Evolutionary conservation across 805 yeast species (phyloP), one percentile per base, ranked within the genome.

Genomic region (Candida krabiensis): DNA sequence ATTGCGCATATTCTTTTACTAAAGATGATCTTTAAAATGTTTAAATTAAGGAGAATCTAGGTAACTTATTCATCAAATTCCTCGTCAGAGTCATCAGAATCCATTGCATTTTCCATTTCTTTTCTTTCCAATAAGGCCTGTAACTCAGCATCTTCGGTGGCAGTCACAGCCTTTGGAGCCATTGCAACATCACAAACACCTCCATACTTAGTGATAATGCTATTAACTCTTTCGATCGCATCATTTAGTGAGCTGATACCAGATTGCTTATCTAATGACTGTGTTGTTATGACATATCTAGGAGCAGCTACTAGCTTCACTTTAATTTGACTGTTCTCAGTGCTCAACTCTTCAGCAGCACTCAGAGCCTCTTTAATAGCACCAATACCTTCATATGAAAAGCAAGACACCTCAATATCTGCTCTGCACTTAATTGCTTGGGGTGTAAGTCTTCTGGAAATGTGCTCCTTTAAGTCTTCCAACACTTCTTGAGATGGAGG

Each of bases 101-200:
- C 89, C 55, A 83, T 82, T 61, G 82, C 80, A 60, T 86, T 90
- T 64, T 87, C 96, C 60, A 83, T 75, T 71, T 88, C 97, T 62
- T 88, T 86, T 61, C 86, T 79, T 69, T 91, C 97, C 79, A 93
- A 81, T 50, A 93, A 77, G 44, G 96, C 96, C 67, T 89, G 96
- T 60, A 93, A 79, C 69, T 90, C 97, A 44, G 96, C 98, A 65
- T 93, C 99, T 64, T 93, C 99, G 44, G 93, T 86, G 44, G 96
- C 98, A 40, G 97, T 89, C 51, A 93, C 98, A 29, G 98, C 97
- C 79, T 90, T 91, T 60, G 99, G 98, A 55, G 95, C 91, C 97
- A 91, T 91, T 38, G 95, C 89, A 49, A 91, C 84, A 52, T 86
- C 87, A 64, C 96, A 84, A 41, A 79, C 77, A 60, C 99, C 99